Conservation (phyloP, 2,329 filamentous ascomycete species). For the Xylaria arbuscula region DNA sequence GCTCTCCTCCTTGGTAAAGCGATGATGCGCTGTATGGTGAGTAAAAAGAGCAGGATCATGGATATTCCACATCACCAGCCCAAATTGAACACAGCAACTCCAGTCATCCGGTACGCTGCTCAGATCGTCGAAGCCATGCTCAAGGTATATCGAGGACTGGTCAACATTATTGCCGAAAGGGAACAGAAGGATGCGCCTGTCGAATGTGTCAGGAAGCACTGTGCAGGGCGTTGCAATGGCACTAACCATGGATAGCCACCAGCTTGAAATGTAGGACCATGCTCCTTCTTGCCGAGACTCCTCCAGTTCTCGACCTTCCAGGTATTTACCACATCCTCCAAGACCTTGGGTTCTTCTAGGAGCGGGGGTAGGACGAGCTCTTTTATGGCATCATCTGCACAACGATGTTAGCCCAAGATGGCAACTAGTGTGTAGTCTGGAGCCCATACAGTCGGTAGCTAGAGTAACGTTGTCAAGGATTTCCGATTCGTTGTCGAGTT, state of each 20-base stretch:
- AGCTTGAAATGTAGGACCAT: constrained; percentile 88
- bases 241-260: constrained; percentile 87
- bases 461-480: constrained; percentile 60
- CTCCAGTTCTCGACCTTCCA: constrained; percentile 93
- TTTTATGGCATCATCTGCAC: constrained; percentile 83
- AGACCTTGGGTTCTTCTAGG: constrained; percentile 79
- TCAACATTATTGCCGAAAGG: constrained; percentile 95
- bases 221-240: constrained; percentile 12
- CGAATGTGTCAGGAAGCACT: constrained; percentile 36
- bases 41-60: constrained; percentile 88
- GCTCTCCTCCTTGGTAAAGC: constrained; percentile 94
- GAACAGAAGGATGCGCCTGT: constrained; percentile 92
- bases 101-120: constrained; percentile 85
- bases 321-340: constrained; percentile 80
- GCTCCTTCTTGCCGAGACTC: constrained; percentile 78
- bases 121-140: constrained; percentile 86
- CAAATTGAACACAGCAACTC: constrained; percentile 97
- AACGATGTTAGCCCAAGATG: constrained; percentile 44
- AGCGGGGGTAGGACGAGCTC: constrained; percentile 79
- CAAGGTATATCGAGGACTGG: constrained; percentile 92
- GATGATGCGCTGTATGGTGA: constrained; percentile 88
- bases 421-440: constrained; percentile 13
- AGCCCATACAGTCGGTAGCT: constrained; percentile 65
- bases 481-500: constrained; percentile 60
- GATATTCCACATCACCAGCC: constrained; percentile 92